phyloP scores from a whole-genome alignment of 805 yeast genomes.

The Saccharomycopsis sp. region DNA sequence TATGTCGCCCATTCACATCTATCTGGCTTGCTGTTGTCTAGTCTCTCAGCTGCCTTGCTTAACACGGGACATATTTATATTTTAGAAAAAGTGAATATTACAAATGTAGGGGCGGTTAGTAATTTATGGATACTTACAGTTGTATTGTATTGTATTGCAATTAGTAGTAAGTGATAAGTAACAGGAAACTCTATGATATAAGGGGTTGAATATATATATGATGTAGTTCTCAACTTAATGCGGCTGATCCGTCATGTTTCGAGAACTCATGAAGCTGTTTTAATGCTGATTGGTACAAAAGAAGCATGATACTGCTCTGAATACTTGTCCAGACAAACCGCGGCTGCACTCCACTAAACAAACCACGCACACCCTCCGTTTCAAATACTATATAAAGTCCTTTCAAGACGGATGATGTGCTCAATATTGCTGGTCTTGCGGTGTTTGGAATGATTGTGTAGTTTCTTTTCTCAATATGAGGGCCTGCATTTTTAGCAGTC shows the following conservation, averaged over 20 bases:
- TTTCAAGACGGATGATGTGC: constrained; percentile 34
- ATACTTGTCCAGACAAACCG: constrained; percentile 93
- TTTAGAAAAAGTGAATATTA: too few species aligned
- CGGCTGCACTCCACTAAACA: constrained; percentile 95
- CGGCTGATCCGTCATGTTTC: neutral
- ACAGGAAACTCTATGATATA: neutral
- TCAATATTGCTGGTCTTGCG: constrained; percentile 19
- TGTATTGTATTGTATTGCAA: too few species aligned
- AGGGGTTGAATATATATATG: neutral
- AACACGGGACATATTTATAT: too few species aligned
- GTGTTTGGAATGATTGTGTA: constrained; percentile 17
- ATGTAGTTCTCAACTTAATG: neutral
- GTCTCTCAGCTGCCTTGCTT: too few species aligned
- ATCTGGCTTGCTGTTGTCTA: too few species aligned
- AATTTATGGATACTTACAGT: too few species aligned
- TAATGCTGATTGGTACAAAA: constrained; percentile 75
- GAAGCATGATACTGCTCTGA: constrained; percentile 90
- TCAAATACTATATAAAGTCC: constrained; percentile 50
- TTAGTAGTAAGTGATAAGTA: too few species aligned
- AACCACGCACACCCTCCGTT: constrained; percentile 70
- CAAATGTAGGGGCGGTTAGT: too few species aligned
- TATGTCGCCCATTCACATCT: too few species aligned
- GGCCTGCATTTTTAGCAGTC: constrained; percentile 21
- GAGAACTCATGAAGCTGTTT: constrained; percentile 38
- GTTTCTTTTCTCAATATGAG: neutral